Conservation (phyloP, 2,329 filamentous ascomycete species). For the Emmonsiellopsis sp. region DNA sequence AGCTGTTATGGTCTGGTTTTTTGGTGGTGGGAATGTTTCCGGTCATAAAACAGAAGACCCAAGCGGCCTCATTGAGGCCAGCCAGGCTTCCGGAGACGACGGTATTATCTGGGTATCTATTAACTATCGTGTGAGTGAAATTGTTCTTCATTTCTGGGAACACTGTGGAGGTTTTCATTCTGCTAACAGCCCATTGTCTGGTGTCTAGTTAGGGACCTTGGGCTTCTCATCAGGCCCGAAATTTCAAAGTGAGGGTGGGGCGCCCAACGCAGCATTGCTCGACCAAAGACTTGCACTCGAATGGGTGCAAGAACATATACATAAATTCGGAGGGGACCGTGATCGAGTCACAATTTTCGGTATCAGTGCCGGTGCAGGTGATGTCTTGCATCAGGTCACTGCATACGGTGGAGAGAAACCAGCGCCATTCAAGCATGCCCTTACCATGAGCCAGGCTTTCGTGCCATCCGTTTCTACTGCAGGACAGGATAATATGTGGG, state of each 20-base stretch:
- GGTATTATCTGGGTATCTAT: slow-evolving; percentile 21
- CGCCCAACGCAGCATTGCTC: slow-evolving; percentile 35
- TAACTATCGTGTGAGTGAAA: slow-evolving; percentile 22
- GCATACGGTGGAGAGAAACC: slow-evolving; percentile 8
- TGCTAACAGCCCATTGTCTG: slow-evolving; percentile 1
- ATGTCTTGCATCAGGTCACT: slow-evolving; percentile 4
- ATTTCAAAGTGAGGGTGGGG: slow-evolving; percentile 27
- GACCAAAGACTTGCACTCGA: slow-evolving; percentile 42
- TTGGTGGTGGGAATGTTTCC: slow-evolving; percentile 16
- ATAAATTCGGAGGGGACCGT: slow-evolving; percentile 42
- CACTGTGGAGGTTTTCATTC: not conserved
- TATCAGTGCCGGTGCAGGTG: slow-evolving; percentile 8
- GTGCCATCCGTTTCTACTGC: slow-evolving; percentile 19
- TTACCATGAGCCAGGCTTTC: slow-evolving; percentile 28
- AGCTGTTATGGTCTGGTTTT: slow-evolving; percentile 22
- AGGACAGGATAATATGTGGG: slow-evolving; percentile 26
- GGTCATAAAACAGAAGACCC: slow-evolving; percentile 15
- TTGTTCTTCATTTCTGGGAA: no score
- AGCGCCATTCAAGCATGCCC: slow-evolving; percentile 19
- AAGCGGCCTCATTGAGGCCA: slow-evolving; percentile 19
- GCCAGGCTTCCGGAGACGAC: slow-evolving; percentile 9
- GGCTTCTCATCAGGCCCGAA: slow-evolving; percentile 35
- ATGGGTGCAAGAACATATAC: slow-evolving; percentile 43
- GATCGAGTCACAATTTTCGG: slow-evolving; percentile 34
- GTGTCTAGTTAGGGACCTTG: slow-evolving; percentile 28